Base-by-base conservation (phyloP, 2,329 filamentous ascomycete genomes). In the Venturia nashicola region DNA sequence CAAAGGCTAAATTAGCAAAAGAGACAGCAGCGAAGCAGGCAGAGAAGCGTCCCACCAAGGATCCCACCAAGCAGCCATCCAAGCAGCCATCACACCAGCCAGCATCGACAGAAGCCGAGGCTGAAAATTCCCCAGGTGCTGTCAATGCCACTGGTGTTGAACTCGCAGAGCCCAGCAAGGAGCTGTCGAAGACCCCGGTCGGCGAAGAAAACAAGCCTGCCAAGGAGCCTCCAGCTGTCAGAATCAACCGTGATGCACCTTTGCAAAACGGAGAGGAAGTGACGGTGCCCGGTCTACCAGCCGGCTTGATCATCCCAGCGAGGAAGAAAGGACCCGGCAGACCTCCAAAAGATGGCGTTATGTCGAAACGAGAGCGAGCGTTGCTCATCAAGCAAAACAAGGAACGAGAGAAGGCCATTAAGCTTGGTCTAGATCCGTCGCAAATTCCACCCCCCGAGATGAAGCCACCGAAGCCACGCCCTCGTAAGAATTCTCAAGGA, bases 271-370 rank as follows among this genome's bases (percentile, higher is more conserved):
- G 70, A 66, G 75, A 73, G 67, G 75, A 75, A 68, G 72, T 73
- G 54, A 72, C 74, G 36, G 75, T 75, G 62, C 76, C 79, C 69
- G 71, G 72, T 34, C 68, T 76, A 11, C 73, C 74, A n/a, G 65
- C 69, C 16, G 70, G 69, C 18, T 69, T 73, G 23, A 70, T 75
- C 36, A 74, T 79, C 6, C 75, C 84, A 39, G 82, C 84, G 36
- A 88, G 84, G 74, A 86, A 88, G 67, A 85, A 89, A 68, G 89
- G 89, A 16, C 89, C 89, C 11, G 89, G 89, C n/a, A 79, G 89
- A 62, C 89, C 89, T 23, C 89, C 89, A 0, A 92, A 92, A 76
- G 89, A 92, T 70, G 89, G 89, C 36, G 82, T 91, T 71, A 90
- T 91, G 84, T 92, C 89, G 1, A 91, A 91, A 75, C 81, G 89